Base-by-base conservation (phyloP, 148 eudicot species). In the Vaccinium corymbosum region DNA sequence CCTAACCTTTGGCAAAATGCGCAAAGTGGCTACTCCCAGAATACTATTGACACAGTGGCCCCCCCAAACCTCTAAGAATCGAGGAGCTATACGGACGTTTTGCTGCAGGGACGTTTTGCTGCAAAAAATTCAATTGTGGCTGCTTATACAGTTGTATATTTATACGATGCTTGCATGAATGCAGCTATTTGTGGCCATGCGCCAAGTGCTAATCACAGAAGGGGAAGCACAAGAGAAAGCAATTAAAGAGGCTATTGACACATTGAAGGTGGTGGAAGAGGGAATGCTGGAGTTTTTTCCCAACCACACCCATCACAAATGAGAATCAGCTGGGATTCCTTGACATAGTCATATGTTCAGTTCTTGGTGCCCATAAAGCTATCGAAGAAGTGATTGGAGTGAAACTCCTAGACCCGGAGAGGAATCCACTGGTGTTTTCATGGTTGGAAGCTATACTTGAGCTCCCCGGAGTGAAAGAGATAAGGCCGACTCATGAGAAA, bases 381-480 rank as follows among this genome's bases (percentile, higher is more conserved):
- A 72, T 55, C 0, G 89, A 89, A 80, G 87, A 86, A 62, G 82
- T 82, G 22, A n/a, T 87, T 3, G 84, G 81, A 0, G 51, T 56
- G 15, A 89, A 76, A 70, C 32, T 87, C 9, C 0, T 86, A 27
- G 83, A 89, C 80, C 86, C 78, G 5, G 78, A 90, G 29, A 85
- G 80, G 25, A 72, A 85, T 81, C 87, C 89, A 1, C 77, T 85
- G 0, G 59, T 85, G n/a, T 81, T 25, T 35, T 48, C 86, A 49
- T 81, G 88, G 88, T 59, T 85, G 0, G 64, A 48, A 20, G 66
- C 82, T 53, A 66, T 90, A 1, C 50, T 51, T 35, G 79, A 81
- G 14, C 72, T 88, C 57, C 84, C 89, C 50, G 22, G 38, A 13
- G 83, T 90, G 78, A 86, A 88, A 85, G 89, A 78, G 20, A 52